Evolutionary conservation across 192 early-diverging fungal genomes (phyloP).

Genomic region (Umbelopsis ramanniana): DNA sequence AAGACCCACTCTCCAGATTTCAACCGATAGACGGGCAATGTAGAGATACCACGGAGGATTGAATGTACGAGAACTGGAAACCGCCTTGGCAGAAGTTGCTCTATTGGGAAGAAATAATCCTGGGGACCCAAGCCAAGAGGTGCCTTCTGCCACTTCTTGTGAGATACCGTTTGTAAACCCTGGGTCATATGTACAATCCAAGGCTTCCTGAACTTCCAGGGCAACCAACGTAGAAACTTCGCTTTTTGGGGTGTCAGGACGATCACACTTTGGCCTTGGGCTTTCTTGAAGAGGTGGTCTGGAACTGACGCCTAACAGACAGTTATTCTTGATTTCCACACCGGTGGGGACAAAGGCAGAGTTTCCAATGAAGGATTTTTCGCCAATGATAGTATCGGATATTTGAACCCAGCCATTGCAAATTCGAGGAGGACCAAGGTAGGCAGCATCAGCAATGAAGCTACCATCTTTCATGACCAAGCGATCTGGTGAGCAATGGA

Average conservation of each 20-base stretch:
- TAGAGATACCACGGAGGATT: slow-evolving; percentile 12
- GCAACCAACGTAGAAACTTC: neutral
- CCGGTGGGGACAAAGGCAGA: slow-evolving; percentile 7
- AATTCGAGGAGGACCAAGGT: slow-evolving; percentile 13
- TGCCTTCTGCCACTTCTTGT: neutral
- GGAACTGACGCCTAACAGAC: neutral
- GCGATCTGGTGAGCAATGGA: slow-evolving; percentile 12
- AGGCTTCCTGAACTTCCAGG: neutral
- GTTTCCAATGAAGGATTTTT: slow-evolving; percentile 11
- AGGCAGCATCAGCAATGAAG: slow-evolving; percentile 11
- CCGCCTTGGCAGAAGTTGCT: neutral
- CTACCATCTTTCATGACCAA: slow-evolving; percentile 6
- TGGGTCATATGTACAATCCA: neutral
- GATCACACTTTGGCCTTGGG: neutral
- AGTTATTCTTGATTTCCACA: slow-evolving; percentile 1
- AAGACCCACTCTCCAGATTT: neutral
- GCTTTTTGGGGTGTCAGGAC: neutral
- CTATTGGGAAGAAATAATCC: neutral
- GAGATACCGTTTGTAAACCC: neutral
- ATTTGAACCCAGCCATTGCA: slow-evolving; percentile 1
- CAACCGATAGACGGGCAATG: neutral
- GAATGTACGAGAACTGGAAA: neutral
- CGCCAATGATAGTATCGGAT: slow-evolving; percentile 9
- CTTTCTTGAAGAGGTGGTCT: neutral
- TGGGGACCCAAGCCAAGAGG: slow-evolving; percentile 12